Evolutionary conservation across 805 yeast genomes (phyloP), one percentile per base, ranked within the genome.

Genomic region (Pichia paraexigua): DNA sequence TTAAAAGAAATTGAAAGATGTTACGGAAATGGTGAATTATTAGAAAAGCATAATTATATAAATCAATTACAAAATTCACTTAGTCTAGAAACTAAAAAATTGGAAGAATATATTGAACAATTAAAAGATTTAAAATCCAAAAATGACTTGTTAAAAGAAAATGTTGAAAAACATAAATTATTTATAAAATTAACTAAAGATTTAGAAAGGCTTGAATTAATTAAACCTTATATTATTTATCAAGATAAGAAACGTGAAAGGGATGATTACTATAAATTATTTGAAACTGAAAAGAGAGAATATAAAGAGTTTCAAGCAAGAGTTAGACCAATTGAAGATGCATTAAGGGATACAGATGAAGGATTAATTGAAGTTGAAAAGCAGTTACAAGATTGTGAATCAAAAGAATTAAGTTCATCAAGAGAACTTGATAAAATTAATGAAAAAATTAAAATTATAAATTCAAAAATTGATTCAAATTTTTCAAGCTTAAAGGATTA

Each of bases 1-100:
- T 71, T 94, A 13, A 60, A 72, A 25, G 95, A 88, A 60, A 87
- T 96, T 1, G 88, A 90, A 61, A 71, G 92, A 53, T 89, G 97
- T 1, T 78, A 89, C 32, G 87, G 85, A 6, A 72, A 78, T 47
- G 78, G 83, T 3, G 73, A 77, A 40, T 68, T 91, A 56, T 63
- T 80, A 5, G 67, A 66, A 2, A 74, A 73, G 47, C 95, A 92
- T 60, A 74, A 78, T 39, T 59, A 69, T 28, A 71, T 92, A 46
- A 80, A 77, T 32, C 65, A 65, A 6, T 68, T 79, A 13, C 88
- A 87, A 57, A 63, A 57, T 7, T 62, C 63, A 13, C 61, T 70
- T 47, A 68, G 65, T 45, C 63, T 59, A 10, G 60, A 68, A 18
- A 50, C 54, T 1, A 60, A 60, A 20, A 59, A 64, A 7, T 60